A percentile compares a stretch with the other conserved stretches of the same genome.
These are phyloP conservation scores for Kockovaella imperatae DNA, from an alignment of 768 basidiomycete species.

Conservation along the genomic window DNA sequence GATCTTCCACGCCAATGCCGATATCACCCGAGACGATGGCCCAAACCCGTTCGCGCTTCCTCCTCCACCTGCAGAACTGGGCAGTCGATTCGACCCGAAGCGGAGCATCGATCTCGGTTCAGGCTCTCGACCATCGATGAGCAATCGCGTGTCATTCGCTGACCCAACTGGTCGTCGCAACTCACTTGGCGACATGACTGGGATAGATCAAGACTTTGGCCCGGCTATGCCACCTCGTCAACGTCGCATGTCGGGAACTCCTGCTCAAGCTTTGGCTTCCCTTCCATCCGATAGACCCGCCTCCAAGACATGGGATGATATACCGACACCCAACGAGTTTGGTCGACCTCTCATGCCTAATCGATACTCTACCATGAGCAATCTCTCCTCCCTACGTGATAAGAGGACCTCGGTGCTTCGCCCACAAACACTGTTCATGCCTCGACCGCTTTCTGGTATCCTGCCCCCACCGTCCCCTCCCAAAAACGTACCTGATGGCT, in stretches of 20 bases:
- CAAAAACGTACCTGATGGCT: conserved; percentile 41
- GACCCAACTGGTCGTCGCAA: not conserved
- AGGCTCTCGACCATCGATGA: not conserved
- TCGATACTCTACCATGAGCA: conserved; percentile 17
- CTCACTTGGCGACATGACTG: not conserved
- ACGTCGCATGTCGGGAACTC: not conserved
- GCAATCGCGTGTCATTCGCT: not conserved
- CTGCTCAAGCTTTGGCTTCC: not conserved
- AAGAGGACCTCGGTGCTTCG: conserved; percentile 58
- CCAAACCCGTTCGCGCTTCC: conserved; percentile 62
- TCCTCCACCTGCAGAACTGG: conserved; percentile 55
- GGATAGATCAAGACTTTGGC: not conserved
- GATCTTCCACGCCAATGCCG: not conserved
- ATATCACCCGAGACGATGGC: not conserved
- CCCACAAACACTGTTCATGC: conserved; percentile 92
- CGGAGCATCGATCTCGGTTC: not conserved
- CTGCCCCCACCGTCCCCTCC: conserved; percentile 28
- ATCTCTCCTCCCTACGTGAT: conserved; percentile 3
- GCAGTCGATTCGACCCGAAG: conserved; percentile 78
- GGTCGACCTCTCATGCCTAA: conserved; percentile 24
- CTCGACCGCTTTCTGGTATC: conserved; percentile 64
- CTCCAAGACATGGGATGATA: conserved; percentile 8
- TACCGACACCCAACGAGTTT: conserved; percentile 29
- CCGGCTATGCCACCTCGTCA: not conserved
- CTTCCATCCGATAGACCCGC: not conserved